phyloP scores from a whole-genome alignment of 176 grass and related monocot species.

The Phyllostachys edulis region DNA sequence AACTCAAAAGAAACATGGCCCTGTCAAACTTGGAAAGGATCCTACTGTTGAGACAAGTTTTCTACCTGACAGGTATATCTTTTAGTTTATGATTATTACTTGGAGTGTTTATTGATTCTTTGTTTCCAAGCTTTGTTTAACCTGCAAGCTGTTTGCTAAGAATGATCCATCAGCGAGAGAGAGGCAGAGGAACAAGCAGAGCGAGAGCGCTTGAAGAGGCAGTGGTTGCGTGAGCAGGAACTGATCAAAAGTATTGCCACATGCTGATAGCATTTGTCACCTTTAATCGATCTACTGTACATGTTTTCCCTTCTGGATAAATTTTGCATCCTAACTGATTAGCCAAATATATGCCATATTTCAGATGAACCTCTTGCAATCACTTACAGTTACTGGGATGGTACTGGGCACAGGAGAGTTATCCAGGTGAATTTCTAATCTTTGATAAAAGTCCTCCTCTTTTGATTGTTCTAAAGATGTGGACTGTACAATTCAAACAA shows the following conservation, averaged over 20 bases:
- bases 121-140: constrained; percentile 47
- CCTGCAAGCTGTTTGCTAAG: constrained; percentile 72
- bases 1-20: constrained; percentile 50
- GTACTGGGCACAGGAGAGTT: constrained; percentile 86
- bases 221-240: constrained; percentile 91
- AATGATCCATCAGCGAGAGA: constrained; percentile 94
- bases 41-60: constrained; percentile 96
- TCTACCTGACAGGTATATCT: constrained; percentile 89
- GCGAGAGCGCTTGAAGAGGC: constrained; percentile 73
- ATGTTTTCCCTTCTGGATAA: constrained; percentile 20
- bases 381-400: constrained; percentile 99
- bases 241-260: constrained; percentile 80
- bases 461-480: constrained; percentile 9
- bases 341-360: constrained; percentile 21
- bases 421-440: constrained; percentile 56
- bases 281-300: not conserved
- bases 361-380: constrained; percentile 91
- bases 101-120: constrained; percentile 32
- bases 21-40: constrained; percentile 77
- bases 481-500: constrained; percentile 30
- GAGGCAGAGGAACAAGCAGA: constrained; percentile 96
- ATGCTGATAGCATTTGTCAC: constrained; percentile 20
- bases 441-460: not conserved
- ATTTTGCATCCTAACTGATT: constrained; percentile 18
- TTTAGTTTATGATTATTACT: constrained; percentile 30